Base-by-base conservation (phyloP, 495 filamentous ascomycete species). In the Amniculicola lignicola region DNA sequence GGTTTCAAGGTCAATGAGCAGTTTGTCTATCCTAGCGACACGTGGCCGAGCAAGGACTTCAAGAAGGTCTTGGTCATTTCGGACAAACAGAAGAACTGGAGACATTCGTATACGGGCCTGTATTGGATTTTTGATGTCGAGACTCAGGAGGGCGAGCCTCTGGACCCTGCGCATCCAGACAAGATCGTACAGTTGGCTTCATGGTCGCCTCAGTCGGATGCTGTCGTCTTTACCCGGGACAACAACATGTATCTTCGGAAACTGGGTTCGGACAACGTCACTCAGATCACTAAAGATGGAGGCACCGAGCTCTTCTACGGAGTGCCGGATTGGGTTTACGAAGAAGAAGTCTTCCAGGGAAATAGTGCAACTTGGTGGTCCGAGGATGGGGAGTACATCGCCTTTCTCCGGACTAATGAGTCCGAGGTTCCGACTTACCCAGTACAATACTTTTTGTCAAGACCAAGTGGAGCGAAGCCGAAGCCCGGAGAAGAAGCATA, bases 281-380 rank as follows among this genome's bases (percentile, higher is more conserved):
- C 75, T 3, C 82, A 83, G 54, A 85, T 98, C 54, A 98, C 93
- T 12, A 84, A 74, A 55, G 90, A 97, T 68, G 93, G 93, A 33
- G 87, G 91, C 0, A 70, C 77, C 1, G 81, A 97, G 54, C 79
- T 93, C 14, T 97, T 98, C 75, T 94, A 97, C 63, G 93, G 93
- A 18, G 82, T 96, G n/a, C 93, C 93, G 0, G 93, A 98, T 70
- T 98, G 93, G 93, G 93, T 98, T 0, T 98, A 96, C 61, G 93
- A 98, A 67, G 93, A 98, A 67, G 93, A 98, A 70, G 91, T 98
- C 4, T 87, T 97, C 59, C 58, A 73, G 1, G 83, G 82, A 2
- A 87, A 88, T 61, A 90, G 79, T 43, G 94, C 85, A 5, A 91
- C 91, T 0, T 97, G 93, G 93, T 97, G 89, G 89, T 90, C 89